These are phyloP conservation scores for Theobroma cacao DNA, from an alignment of 345 rosid species.

Conservation along the genomic window DNA sequence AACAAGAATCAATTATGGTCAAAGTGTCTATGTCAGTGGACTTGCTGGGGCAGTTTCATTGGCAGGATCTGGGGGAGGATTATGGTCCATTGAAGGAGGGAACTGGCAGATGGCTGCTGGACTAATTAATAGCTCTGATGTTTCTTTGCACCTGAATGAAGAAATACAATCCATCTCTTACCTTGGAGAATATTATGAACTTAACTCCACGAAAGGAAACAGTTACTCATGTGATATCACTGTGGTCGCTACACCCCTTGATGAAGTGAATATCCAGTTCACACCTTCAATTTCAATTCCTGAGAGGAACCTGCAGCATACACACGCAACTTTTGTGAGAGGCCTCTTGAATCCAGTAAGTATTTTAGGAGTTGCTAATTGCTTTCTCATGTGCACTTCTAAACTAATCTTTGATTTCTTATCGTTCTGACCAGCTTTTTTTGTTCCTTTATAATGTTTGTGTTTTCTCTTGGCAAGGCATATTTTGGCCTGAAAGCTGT, in stretches of 20 bases:
- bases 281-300: slow-evolving; percentile 68
- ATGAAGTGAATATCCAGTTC: slow-evolving; percentile 67
- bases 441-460: slow-evolving; percentile 1
- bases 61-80: slow-evolving; percentile 89
- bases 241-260: slow-evolving; percentile 77
- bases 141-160: slow-evolving; percentile 63
- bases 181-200: slow-evolving; percentile 65
- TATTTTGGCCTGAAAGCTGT: slow-evolving; percentile 65
- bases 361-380: not conserved
- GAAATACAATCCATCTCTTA: slow-evolving; percentile 63
- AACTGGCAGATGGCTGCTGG: slow-evolving; percentile 96
- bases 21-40: slow-evolving; percentile 77
- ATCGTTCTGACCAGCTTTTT: not conserved
- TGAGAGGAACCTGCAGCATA: slow-evolving; percentile 75
- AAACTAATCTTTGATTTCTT: not conserved
- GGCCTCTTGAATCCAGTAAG: slow-evolving; percentile 88
- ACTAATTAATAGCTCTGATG: slow-evolving; percentile 64
- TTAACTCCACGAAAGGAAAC: slow-evolving; percentile 67
- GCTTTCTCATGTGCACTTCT: not conserved
- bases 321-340: slow-evolving; percentile 89
- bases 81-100: slow-evolving; percentile 93
- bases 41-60: slow-evolving; percentile 95
- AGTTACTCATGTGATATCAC: slow-evolving; percentile 64
- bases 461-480: slow-evolving; percentile 42
- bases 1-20: slow-evolving; percentile 92